Evolutionary conservation across 2,329 filamentous ascomycete species (phyloP), one percentile per base, ranked within the genome.

Genomic region (Passalora sequoiae): DNA sequence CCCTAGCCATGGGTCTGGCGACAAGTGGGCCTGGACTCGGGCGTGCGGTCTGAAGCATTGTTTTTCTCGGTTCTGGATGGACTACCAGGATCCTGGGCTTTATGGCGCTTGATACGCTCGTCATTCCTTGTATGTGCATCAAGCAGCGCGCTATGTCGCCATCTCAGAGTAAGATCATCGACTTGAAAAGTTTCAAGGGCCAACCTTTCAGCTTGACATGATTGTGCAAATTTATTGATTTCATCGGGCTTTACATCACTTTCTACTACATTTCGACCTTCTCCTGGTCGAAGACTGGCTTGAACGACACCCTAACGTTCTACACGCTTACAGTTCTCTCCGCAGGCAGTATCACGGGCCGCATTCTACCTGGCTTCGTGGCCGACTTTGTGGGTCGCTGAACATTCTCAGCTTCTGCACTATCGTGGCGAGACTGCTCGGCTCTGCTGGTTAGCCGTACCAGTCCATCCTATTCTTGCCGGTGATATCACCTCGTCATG

Each of bases 191-290:
- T 13, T 46, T 51, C 40, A 40, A 40, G 15, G 70, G 75, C n/a
- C 54, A 51, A 16, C 72, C 51, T 1, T 69, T 71, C 20, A 70
- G 37, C 24, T 16, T 51, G 7, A 46, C 71, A 46, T 60, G 60
- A 36, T 39, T 69, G n/a, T 43, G 43, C 7, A 28, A 16, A 57
- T 75, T 78, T 49, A 50, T 75, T 37, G 71, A 69, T 17, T 60
- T 55, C 42, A 50, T 56, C 12, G 58, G 60, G 3, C 48, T 61
- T 0, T 59, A 58, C 40, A 71, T 72, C 13, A 75, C 75, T 12
- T 62, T 80, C 19, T 77, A 78, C 59, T 80, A 75, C 57, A 65
- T 78, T 6, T 75, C 78, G 7, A 67, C 74, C 0, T 84, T 80
- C 52, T 78, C 77, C 10, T 28, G 31, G 3, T 2, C 28, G 15